Percentiles rank a stretch among this genome's conserved stretches.
Evolutionary conservation across 345 rosid species (phyloP).

Genomic region (Carallia brachiata): DNA sequence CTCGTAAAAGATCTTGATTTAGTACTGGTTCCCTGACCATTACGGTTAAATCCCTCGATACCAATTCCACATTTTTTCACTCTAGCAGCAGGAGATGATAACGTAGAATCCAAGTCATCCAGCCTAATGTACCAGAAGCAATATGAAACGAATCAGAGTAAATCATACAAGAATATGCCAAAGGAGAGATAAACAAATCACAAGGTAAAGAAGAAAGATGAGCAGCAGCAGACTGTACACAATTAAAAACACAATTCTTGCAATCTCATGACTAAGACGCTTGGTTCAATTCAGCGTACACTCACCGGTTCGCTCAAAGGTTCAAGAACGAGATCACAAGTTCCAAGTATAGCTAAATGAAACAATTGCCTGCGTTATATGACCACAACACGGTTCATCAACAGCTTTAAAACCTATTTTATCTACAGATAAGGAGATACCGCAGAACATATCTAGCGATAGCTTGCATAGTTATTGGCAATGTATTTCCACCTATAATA

Average conservation of each 20-base stretch:
- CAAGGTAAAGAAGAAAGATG: neutral
- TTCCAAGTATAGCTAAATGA: too few species aligned
- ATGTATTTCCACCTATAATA: too few species aligned
- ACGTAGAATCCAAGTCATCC: slow-evolving; percentile 87
- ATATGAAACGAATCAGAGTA: slow-evolving; percentile 4
- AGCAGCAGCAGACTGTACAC: neutral
- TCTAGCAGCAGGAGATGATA: slow-evolving; percentile 61
- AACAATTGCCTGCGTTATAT: too few species aligned
- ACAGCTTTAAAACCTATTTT: neutral
- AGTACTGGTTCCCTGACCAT: slow-evolving; percentile 41
- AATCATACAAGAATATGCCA: neutral
- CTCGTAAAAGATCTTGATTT: slow-evolving; percentile 69
- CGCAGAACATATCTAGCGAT: neutral
- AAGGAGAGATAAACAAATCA: neutral
- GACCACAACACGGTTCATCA: neutral
- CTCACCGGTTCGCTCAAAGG: too few species aligned
- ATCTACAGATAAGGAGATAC: neutral
- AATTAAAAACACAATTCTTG: too few species aligned
- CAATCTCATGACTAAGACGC: too few species aligned
- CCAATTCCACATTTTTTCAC: slow-evolving; percentile 66
- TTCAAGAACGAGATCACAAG: too few species aligned
- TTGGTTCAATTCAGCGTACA: too few species aligned
- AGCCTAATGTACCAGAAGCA: slow-evolving; percentile 48
- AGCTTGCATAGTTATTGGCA: neutral
- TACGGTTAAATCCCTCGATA: slow-evolving; percentile 55